Evolutionary conservation across 2,329 filamentous ascomycete species (phyloP), one percentile per base, ranked within the genome.

Genomic region (Fusarium sp.): DNA sequence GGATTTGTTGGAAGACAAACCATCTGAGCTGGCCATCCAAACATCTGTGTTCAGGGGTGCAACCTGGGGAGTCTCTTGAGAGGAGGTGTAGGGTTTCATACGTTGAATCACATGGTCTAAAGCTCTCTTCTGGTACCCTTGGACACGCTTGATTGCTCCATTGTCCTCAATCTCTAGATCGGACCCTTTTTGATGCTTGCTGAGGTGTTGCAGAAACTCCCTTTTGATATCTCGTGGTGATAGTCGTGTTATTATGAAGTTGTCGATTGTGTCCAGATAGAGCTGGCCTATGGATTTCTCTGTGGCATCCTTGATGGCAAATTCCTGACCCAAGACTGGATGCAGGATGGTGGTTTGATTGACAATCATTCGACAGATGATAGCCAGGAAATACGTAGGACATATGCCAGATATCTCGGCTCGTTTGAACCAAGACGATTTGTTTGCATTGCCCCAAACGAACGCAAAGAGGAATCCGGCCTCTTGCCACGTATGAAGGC

Each of bases 261-360:
- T 3, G 4, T n/a, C 21, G 15, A 42, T n/a, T 17, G 21, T 8
- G 5, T n/a, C 6, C 5, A 25, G 21, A 25, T 42, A 42, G 6
- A n/a, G 5, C 9, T 7, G 10, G 15, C 40, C 8, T 3, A 42
- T 42, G 15, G 4, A 7, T 11, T 41, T 2, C 1, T 41, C 5
- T 17, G 39, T n/a, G 21, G 11, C 15, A n/a, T 11, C 13, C 23
- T 25, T n/a, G 2, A 3, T 3, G 9, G 6, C 14, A 23, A 21
- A 6, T 4, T 4, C 20, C 0, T 15, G 5, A 5, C 15, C 4
- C 1, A 17, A n/a, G 10, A 4, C 3, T 8, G 5, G 15, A 6
- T n/a, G 4, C 10, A 9, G 11, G 21, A 8, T 8, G 5, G 15
- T n/a, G 8, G 15, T 25, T n/a, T n/a, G 15, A 25, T 25, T 8